These are phyloP conservation scores for Pseudocercospora vitis DNA, from an alignment of 2,329 filamentous ascomycete genomes.

Conservation along the genomic window DNA sequence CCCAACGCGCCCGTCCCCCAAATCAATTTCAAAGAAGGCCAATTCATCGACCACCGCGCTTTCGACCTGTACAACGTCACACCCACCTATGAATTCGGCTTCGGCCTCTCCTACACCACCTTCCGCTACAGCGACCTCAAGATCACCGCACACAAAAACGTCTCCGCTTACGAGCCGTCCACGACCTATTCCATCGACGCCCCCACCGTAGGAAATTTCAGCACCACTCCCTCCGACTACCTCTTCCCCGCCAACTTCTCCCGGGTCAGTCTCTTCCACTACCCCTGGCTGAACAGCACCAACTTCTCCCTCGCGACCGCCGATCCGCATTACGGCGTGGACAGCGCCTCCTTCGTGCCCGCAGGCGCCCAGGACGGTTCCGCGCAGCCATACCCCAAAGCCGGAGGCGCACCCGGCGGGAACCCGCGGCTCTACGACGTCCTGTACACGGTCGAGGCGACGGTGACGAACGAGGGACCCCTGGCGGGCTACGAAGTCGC, in stretches of 20 bases:
- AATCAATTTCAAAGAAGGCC: slow-evolving; percentile 51
- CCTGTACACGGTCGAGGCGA: slow-evolving; percentile 64
- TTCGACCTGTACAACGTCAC: slow-evolving; percentile 44
- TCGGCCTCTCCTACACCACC: slow-evolving; percentile 68
- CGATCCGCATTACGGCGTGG: slow-evolving; percentile 61
- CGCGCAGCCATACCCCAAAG: slow-evolving; percentile 58
- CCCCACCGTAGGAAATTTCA: slow-evolving; percentile 63
- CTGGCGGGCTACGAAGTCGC: slow-evolving; percentile 54
- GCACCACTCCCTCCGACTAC: slow-evolving; percentile 51
- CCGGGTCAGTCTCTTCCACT: slow-evolving; percentile 58
- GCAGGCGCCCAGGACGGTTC: slow-evolving; percentile 55
- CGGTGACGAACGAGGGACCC: slow-evolving; percentile 59
- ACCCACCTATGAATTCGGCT: slow-evolving; percentile 51
- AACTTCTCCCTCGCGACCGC: slow-evolving; percentile 56
- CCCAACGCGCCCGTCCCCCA: slow-evolving; percentile 46
- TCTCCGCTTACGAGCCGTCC: slow-evolving; percentile 58
- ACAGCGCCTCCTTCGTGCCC: slow-evolving; percentile 57
- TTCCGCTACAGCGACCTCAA: slow-evolving; percentile 69
- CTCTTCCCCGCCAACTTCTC: slow-evolving; percentile 64
- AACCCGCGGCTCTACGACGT: slow-evolving; percentile 66
- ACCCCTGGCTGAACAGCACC: slow-evolving; percentile 67
- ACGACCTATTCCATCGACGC: slow-evolving; percentile 61
- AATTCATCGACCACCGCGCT: slow-evolving; percentile 75
- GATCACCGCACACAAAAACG: slow-evolving; percentile 36
- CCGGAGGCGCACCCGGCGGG: slow-evolving; percentile 63